Base-by-base conservation (phyloP, 1,284 basidiomycete species). In the Ceraceosorus bombacis region DNA sequence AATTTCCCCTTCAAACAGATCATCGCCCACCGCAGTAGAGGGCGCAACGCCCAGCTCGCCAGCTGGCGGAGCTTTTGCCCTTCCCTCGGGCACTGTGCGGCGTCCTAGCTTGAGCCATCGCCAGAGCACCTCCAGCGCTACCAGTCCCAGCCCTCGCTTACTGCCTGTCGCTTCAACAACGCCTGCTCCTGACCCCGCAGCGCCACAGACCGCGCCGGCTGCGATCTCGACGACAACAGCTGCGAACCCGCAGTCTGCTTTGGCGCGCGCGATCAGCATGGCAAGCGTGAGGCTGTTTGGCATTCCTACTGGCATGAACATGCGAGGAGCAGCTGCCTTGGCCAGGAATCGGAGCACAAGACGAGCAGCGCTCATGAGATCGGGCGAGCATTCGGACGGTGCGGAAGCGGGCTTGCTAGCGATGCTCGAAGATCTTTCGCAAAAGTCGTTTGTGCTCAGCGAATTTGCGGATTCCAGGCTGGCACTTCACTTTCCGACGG, bases 391-490 rank as follows among this genome's bases (percentile, higher is more conserved):
- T 52, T 50, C 49, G 48, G 64, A 67, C 46, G 62, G 61, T 39
- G 62, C 61, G 38, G 50, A 12, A 6, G 53, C 27, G 37, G 43
- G 43, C 9, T 79, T 97, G 6, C 80, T 96, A 8, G 83, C 81
- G 2, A 78, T 79, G 17, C 81, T 97, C 48, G 92, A 96, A 75
- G 89, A 94, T 65, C 79, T 92, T 0, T 93, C 91, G 8, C 90
- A 95, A 81, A 97, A 97, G 82, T 92, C 93, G 36, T 88, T 89
- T 65, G 90, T 94, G 43, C 80, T 97, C 58, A 88, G 88, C 56
- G 87, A 89, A 66, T 93, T 93, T 83, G 94, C 89, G 41, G 93
- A 97, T 78, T 85, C 88, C 77, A 89, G 92, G 83, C 87, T 94
- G 64, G 85, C 89, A 57, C 85, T 85, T 57, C 62, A 57, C 53